Evolutionary conservation across 208 protist species (phyloP), one percentile per base, ranked within the genome.

Genomic region (Trypanosoma scelopori): DNA sequence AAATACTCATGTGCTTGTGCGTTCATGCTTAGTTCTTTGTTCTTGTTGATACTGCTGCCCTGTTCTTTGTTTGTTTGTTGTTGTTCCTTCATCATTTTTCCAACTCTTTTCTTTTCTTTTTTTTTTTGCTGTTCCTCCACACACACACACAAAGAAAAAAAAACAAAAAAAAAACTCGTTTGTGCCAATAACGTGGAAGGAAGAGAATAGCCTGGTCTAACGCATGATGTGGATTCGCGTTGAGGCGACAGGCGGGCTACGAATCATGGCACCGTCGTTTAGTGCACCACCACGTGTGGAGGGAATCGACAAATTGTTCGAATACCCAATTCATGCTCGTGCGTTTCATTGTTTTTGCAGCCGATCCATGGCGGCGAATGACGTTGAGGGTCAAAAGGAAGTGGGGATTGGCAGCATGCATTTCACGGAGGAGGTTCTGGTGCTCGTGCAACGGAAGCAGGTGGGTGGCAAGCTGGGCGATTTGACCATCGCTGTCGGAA

Each of bases 201-300:
- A 15, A 43, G n/a, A n/a, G n/a, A n/a, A n/a, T n/a, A n/a, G n/a
- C 25, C 46, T 27, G 7, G 30, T 22, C 4, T 47, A 28, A 46
- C 12, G 42, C 42, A 93, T 93, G 84, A 57, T 77, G 16, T 94
- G 88, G 85, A 70, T 89, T 48, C 72, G 72, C 5, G 70, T 94
- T 20, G 71, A 86, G 61, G 74, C 72, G 28, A 70, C 49, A 20
- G 71, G 61, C 35, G 85, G 85, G 20, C 30, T 64, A 22, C 77
- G 84, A 23, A 80, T 89, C 62, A 55, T 62, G 20, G 82, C 85
- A 4, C 88, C 88, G 4, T 91, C 83, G 0, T 84, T 82, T 42
- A 68, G 60, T n/a, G 62, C 71, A 16, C 65, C 72, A 16, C 76
- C 79, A 2, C 55, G 62, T 1, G 49, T 93, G 4, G 72, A 83